Percentiles rank a stretch among this genome's conserved stretches.
Conservation (phyloP, 805 yeast species). For the Candida patagonica region DNA sequence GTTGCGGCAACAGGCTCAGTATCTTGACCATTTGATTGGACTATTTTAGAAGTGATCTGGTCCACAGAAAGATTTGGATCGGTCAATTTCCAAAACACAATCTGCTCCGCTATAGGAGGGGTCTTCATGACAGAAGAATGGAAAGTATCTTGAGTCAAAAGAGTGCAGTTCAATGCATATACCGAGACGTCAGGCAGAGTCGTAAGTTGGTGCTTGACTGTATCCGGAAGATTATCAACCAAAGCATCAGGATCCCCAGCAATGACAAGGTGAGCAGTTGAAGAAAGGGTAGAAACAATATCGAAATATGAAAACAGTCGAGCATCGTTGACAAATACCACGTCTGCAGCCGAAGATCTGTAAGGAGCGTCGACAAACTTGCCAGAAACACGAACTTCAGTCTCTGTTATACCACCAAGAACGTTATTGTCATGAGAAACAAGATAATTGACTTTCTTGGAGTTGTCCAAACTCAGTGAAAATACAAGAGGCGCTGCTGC, state of each 20-base stretch:
- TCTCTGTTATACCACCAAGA: slow-evolving; percentile 67
- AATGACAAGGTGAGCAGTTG: slow-evolving; percentile 45
- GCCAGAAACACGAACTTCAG: slow-evolving; percentile 43
- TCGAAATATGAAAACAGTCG: slow-evolving; percentile 48
- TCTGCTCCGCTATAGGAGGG: slow-evolving; percentile 62
- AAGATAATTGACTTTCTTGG: slow-evolving; percentile 44
- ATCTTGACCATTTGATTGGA: slow-evolving; percentile 72
- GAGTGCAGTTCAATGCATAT: slow-evolving; percentile 47
- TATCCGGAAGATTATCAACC: slow-evolving; percentile 44
- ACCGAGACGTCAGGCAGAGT: not conserved
- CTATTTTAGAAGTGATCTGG: slow-evolving; percentile 64
- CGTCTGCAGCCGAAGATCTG: slow-evolving; percentile 49
- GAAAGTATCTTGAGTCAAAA: slow-evolving; percentile 46
- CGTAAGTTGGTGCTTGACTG: slow-evolving; percentile 45
- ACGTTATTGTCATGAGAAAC: slow-evolving; percentile 63
- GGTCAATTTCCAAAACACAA: slow-evolving; percentile 68
- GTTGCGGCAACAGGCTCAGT: slow-evolving; percentile 65
- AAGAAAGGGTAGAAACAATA: slow-evolving; percentile 49
- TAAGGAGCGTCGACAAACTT: slow-evolving; percentile 20
- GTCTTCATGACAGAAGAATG: slow-evolving; percentile 72
- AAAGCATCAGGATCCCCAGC: slow-evolving; percentile 31
- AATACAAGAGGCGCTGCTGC: slow-evolving; percentile 61
- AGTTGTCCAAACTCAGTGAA: slow-evolving; percentile 49
- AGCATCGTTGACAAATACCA: slow-evolving; percentile 55
- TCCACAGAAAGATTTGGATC: slow-evolving; percentile 49